phyloP scores from a whole-genome alignment of 371 early-diverging fungal species.

The Mortierella sp. region DNA sequence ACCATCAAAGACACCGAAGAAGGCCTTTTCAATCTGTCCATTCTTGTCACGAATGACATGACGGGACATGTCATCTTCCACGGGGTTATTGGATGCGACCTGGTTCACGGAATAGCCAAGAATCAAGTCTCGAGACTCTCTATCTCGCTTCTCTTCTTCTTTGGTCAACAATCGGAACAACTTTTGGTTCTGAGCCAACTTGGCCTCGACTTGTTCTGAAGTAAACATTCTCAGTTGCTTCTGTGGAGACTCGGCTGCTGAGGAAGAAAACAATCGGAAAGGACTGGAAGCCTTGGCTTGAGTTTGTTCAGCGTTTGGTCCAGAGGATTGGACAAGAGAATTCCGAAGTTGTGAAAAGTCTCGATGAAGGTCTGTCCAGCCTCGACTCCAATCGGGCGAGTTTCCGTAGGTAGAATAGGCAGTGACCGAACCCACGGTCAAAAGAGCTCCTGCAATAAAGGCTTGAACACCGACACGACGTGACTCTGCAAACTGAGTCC shows the following conservation, averaged over 20 bases:
- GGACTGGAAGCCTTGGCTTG: not conserved
- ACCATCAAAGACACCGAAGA: conserved; percentile 74
- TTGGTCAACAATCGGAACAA: conserved; percentile 26
- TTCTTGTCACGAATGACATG: conserved; percentile 35
- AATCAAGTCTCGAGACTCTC: conserved; percentile 22
- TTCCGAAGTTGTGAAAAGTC: conserved; percentile 6
- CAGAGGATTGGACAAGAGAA: conserved; percentile 12
- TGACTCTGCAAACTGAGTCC: conserved; percentile 1
- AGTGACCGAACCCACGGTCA: not conserved
- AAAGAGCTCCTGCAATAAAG: conserved; percentile 9
- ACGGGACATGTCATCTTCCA: conserved; percentile 61
- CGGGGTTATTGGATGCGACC: conserved; percentile 66
- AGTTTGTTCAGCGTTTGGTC: not conserved
- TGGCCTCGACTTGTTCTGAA: conserved; percentile 40
- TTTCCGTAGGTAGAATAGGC: not conserved
- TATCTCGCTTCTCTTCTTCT: conserved; percentile 16
- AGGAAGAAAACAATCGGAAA: not conserved
- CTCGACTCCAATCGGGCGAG: not conserved
- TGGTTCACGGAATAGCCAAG: conserved; percentile 57
- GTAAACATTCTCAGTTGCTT: conserved; percentile 44
- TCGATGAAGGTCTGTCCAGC: conserved; percentile 7
- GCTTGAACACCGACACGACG: conserved; percentile 18
- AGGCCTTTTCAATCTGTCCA: conserved; percentile 48
- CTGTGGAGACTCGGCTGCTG: conserved; percentile 17
- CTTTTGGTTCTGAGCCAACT: conserved; percentile 38